Percentiles rank a stretch among this genome's conserved stretches.
Evolutionary conservation across 2,329 filamentous ascomycete genomes (phyloP).

Genomic region (Fonsecaea erecta): DNA sequence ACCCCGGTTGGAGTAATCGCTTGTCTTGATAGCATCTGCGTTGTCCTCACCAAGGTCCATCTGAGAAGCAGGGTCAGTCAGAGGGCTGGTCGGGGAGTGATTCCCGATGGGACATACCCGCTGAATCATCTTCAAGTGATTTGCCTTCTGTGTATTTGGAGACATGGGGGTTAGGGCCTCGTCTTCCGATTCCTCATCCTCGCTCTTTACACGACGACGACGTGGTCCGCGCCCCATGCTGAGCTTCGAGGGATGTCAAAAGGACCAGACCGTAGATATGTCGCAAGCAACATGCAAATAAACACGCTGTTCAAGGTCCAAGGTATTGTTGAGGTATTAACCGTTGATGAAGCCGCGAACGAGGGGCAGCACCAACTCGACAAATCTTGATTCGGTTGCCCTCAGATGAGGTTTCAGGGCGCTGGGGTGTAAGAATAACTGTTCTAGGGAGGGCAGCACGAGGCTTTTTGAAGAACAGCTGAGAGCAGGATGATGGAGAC

Average conservation of each 20-base stretch:
- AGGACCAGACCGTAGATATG: neutral
- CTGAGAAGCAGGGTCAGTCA: neutral
- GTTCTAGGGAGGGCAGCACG: neutral
- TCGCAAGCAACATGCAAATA: neutral
- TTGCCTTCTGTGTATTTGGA: neutral
- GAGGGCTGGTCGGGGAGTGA: neutral
- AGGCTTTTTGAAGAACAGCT: neutral
- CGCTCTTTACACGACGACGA: neutral
- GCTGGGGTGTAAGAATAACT: neutral
- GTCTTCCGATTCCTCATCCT: neutral
- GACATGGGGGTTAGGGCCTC: neutral
- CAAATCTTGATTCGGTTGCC: neutral
- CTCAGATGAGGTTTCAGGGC: neutral
- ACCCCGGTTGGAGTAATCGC: neutral
- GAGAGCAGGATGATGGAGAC: neutral
- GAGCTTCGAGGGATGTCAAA: neutral
- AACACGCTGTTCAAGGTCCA: neutral
- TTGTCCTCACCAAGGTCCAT: neutral
- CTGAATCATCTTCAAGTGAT: neutral
- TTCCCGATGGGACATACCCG: neutral
- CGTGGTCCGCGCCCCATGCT: neutral
- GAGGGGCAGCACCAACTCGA: neutral
- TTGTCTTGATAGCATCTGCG: neutral
- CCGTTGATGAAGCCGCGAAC: slow-evolving; percentile 30
- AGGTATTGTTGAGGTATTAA: slow-evolving; percentile 46